Base-by-base conservation (phyloP, 805 yeast species). In the Debaryomyces tyrocola region DNA sequence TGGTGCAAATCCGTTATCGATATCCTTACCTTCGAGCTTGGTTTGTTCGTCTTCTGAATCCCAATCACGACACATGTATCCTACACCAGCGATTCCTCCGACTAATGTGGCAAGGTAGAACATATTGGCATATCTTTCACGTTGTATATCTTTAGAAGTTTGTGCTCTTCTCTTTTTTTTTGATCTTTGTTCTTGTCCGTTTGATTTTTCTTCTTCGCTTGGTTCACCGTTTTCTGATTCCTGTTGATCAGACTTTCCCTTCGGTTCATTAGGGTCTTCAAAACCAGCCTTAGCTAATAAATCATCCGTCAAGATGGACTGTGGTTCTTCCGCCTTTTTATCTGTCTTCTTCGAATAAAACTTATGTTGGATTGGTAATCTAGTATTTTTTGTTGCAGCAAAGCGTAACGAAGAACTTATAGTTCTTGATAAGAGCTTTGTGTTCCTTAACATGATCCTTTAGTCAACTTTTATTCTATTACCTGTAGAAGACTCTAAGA, bases 251-350 rank as follows among this genome's bases (percentile, higher is more conserved):
- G 54, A 48, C 29, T 59, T 43, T 21, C 51, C 55, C 8, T 52
- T 51, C 10, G 57, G 55, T 43, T 51, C 50, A 37, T 52, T 48
- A 24, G 54, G 57, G 10, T 66, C 75, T 37, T 89, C 92, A 46
- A 90, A 81, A 33, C 97, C 97, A 10, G 96, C 96, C 58, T 83
- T 82, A 28, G 86, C 84, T 48, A 91, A 75, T 59, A 90, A 59
- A 60, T 90, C 96, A 51, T 91, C 96, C 41, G 85, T 83, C 51
- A 91, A 73, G 54, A 90, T 78, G 15, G 87, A 78, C 52, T 79
- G 59, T 31, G 64, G 63, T 44, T 66, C 54, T 36, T 61, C 42
- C 9, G 44, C 33, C 31, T 48, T 48, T 20, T 41, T 37, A 39
- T 48, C 41, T n/a, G 20, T 9, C 29, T 37, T 43, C n/a, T 47